Evolutionary conservation across 1,284 basidiomycete species (phyloP).

Genomic region (Waitea zeae): DNA sequence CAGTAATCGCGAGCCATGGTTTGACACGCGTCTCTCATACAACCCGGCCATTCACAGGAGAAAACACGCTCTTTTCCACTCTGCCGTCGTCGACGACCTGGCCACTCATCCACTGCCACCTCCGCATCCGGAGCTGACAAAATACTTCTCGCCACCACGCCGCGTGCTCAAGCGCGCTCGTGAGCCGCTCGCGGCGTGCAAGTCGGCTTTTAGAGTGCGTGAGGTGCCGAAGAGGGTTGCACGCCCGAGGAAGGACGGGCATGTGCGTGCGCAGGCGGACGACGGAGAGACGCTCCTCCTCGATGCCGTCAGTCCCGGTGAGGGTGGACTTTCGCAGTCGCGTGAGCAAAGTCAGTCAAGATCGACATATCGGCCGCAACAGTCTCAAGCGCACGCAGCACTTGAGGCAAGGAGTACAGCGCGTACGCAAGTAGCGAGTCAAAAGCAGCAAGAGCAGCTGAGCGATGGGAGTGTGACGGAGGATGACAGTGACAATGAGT

Average conservation of each 20-base stretch:
- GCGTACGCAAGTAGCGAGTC: slow-evolving; percentile 13
- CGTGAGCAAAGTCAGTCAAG: slow-evolving; percentile 5
- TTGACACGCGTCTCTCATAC: slow-evolving; percentile 58
- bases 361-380: not conserved
- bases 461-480: slow-evolving; percentile 9
- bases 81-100: slow-evolving; percentile 62
- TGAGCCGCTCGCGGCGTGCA: slow-evolving; percentile 41
- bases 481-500: slow-evolving; percentile 14
- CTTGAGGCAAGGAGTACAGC: slow-evolving; percentile 15
- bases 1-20: slow-evolving; percentile 59
- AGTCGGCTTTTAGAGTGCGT: slow-evolving; percentile 54
- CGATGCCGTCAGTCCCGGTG: slow-evolving; percentile 22
- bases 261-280: slow-evolving; percentile 38
- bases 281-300: slow-evolving; percentile 51
- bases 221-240: slow-evolving; percentile 46
- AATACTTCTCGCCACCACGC: slow-evolving; percentile 69
- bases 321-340: slow-evolving; percentile 9
- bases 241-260: slow-evolving; percentile 34
- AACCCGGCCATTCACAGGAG: slow-evolving; percentile 84
- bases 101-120: slow-evolving; percentile 61
- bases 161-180: slow-evolving; percentile 43
- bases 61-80: slow-evolving; percentile 86
- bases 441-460: slow-evolving; percentile 7
- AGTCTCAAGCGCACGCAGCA: slow-evolving; percentile 1
- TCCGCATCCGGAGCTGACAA: slow-evolving; percentile 70